Evolutionary conservation across 768 basidiomycete genomes (phyloP), one percentile per base, ranked within the genome.

Genomic region (Boletellus ananiceps): DNA sequence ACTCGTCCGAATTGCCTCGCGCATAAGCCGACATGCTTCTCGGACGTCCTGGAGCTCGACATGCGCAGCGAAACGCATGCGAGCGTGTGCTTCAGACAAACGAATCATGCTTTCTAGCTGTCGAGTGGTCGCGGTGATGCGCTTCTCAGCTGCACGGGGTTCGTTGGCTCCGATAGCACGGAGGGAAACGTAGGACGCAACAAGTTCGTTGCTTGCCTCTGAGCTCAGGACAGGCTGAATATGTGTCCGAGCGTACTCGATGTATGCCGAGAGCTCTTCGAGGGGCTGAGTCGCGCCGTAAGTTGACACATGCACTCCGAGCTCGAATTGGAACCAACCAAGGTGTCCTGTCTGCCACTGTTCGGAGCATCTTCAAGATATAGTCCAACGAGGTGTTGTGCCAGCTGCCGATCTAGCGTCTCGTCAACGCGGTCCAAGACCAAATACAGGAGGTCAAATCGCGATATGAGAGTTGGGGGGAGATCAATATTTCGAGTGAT

Each of bases 81-180:
- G 80, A 4, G 96, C 94, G 64, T 99, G 96, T 0, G 88, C 96
- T 69, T 99, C 96, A 0, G 88, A 86, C 23, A 99, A 81, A 5
- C 94, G 87, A 61, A 99, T 96, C 83, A 99, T 90, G 58, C 86
- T 88, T 69, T 99, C 96, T 14, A 99, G 81, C 68, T 99, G 95
- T 42, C 96, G 82, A 0, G 96, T 98, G 29, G 96, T 98, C 0
- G 96, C 96, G 0, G 96, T 99, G 68, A 99, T 99, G 12, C 95
- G 84, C 64, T 90, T 90, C 68, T 98, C 95, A 51, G 80, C 81
- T 1, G 82, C 80, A 15, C 92, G 84, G 2, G 92, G 85, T 64
- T 98, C 95, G 47, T 86, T 76, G 62, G 52, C 78, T 18, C 95
- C 95, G 60, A 90, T 84, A 61, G 88, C 88, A 44, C 96, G 88